A percentile compares a stretch with the other conserved stretches of the same genome.
Conservation (phyloP, 495 filamentous ascomycete species). For the Sordaria brevicollis region DNA sequence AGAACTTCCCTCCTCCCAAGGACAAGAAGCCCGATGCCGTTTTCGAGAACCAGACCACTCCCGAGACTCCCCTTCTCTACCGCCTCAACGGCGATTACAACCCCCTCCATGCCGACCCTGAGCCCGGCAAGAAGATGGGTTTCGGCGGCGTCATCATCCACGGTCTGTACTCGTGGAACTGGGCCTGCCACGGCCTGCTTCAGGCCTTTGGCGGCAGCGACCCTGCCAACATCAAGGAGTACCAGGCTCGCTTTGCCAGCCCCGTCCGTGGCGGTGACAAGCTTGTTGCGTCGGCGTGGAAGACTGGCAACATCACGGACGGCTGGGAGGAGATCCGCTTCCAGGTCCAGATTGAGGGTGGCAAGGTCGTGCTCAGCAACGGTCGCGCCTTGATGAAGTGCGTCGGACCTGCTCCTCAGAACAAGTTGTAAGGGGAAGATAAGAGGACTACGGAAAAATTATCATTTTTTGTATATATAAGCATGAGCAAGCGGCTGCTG, state of each 20-base stretch:
- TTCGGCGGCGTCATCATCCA: slow-evolving; percentile 86
- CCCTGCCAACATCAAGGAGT: slow-evolving; percentile 69
- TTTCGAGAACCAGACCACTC: slow-evolving; percentile 55
- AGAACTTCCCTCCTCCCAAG: slow-evolving; percentile 64
- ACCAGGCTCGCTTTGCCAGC: slow-evolving; percentile 77
- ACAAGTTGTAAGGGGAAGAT: slow-evolving; percentile 60
- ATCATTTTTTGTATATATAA: not conserved
- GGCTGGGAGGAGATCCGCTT: slow-evolving; percentile 79
- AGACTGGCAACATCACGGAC: slow-evolving; percentile 51
- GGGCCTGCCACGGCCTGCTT: slow-evolving; percentile 64
- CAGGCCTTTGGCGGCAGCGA: slow-evolving; percentile 63
- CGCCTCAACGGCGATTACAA: slow-evolving; percentile 88
- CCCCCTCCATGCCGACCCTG: slow-evolving; percentile 76
- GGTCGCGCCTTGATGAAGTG: slow-evolving; percentile 70
- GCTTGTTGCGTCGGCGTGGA: slow-evolving; percentile 55
- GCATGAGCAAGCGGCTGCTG: not conserved
- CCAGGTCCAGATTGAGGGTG: slow-evolving; percentile 56
- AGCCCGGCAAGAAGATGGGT: slow-evolving; percentile 78
- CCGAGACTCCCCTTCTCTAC: slow-evolving; percentile 65
- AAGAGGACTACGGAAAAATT: not conserved
- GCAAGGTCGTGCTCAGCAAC: slow-evolving; percentile 74
- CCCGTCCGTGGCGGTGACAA: slow-evolving; percentile 72
- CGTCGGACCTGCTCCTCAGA: slow-evolving; percentile 36
- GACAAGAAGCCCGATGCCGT: slow-evolving; percentile 63
- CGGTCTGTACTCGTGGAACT: slow-evolving; percentile 78